Percentiles rank a stretch among this genome's conserved stretches.
Conservation (phyloP, 2,329 filamentous ascomycete species). For the Diatrype stigma region DNA sequence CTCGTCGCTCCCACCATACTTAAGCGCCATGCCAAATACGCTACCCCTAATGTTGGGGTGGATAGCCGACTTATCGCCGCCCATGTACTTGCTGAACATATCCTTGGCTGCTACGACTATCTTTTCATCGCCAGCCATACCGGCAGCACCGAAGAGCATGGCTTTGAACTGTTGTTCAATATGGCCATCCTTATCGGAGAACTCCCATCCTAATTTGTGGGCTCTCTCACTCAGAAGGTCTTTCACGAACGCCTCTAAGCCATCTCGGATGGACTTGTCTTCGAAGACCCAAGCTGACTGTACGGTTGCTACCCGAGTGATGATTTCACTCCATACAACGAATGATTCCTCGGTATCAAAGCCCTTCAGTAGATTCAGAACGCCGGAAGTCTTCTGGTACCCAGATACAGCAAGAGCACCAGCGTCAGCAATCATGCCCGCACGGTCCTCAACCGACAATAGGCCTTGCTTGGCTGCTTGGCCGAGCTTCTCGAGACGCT, state of each 20-base stretch:
- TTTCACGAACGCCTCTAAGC: conserved; percentile 78
- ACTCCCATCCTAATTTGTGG: conserved; percentile 84
- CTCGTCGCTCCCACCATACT: conserved; percentile 81
- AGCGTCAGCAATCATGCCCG: conserved; percentile 92
- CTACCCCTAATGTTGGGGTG: conserved; percentile 88
- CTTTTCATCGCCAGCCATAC: conserved; percentile 72
- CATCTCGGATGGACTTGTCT: conserved; percentile 66
- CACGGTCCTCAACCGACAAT: conserved; percentile 82
- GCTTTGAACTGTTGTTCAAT: conserved; percentile 93
- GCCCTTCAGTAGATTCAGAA: conserved; percentile 78
- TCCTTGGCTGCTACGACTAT: conserved; percentile 78
- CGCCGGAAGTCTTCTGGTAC: conserved; percentile 88
- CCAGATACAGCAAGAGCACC: conserved; percentile 85
- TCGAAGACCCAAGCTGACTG: conserved; percentile 88
- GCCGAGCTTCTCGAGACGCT: conserved; percentile 82
- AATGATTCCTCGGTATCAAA: conserved; percentile 84
- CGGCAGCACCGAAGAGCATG: conserved; percentile 81
- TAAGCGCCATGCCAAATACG: conserved; percentile 80
- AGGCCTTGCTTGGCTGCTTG: conserved; percentile 77
- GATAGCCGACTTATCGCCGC: conserved; percentile 74
- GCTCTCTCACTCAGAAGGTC: conserved; percentile 74
- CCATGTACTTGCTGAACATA: conserved; percentile 83
- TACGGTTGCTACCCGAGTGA: conserved; percentile 71
- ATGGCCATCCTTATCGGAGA: conserved; percentile 79
- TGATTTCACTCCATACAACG: conserved; percentile 92